These are phyloP conservation scores for Panaeolus papilionaceus DNA, from an alignment of 768 basidiomycete species.

Conservation along the genomic window DNA sequence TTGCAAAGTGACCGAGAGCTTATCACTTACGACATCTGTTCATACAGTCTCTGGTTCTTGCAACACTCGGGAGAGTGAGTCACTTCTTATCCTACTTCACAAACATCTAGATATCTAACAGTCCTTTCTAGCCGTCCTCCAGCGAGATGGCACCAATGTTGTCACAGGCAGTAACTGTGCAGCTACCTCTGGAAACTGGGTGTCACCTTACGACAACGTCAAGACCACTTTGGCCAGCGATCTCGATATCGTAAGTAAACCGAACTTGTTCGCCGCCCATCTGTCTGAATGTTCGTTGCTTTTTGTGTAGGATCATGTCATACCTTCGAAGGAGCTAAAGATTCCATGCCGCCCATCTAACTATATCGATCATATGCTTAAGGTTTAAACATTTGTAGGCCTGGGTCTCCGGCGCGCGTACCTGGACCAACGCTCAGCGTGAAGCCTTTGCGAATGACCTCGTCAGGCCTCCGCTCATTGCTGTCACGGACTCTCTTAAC, in stretches of 20 bases:
- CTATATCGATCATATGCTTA: neutral
- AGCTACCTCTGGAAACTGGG: conserved; percentile 56
- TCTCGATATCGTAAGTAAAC: conserved; percentile 53
- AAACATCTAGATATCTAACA: neutral
- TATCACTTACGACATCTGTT: conserved; percentile 5
- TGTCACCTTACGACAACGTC: conserved; percentile 57
- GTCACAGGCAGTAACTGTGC: conserved; percentile 45
- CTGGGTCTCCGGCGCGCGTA: conserved; percentile 60
- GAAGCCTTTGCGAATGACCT: conserved; percentile 62
- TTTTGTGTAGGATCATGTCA: conserved; percentile 51
- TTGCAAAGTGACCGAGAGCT: neutral
- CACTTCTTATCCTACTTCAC: conserved; percentile 1
- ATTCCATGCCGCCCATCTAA: neutral
- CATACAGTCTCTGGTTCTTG: conserved; percentile 53
- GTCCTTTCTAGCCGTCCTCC: conserved; percentile 43
- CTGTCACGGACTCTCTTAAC: conserved; percentile 53
- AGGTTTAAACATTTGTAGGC: conserved; percentile 37
- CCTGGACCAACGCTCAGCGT: conserved; percentile 56
- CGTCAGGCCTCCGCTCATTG: conserved; percentile 58
- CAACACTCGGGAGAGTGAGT: conserved; percentile 58
- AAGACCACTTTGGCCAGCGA: conserved; percentile 49
- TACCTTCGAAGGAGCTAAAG: conserved; percentile 56
- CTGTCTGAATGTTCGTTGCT: neutral
- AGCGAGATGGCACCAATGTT: conserved; percentile 52
- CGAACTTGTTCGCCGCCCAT: neutral